Evolutionary conservation across 2,329 filamentous ascomycete genomes (phyloP).

Genomic region (Aspergillus sp.): DNA sequence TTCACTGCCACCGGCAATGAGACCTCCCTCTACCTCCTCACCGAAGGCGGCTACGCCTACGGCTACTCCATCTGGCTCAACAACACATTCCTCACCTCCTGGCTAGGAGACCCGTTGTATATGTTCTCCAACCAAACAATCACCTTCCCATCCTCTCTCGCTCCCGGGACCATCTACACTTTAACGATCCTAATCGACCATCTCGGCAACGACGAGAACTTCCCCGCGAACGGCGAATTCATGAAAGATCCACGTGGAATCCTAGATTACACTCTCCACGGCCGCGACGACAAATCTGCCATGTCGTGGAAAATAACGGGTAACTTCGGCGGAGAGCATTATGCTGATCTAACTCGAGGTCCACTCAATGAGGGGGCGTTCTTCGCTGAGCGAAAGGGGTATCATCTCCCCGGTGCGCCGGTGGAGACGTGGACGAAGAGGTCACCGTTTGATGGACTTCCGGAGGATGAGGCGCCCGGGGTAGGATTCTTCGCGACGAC

Average conservation of each 20-base stretch:
- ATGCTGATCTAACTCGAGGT: conserved; percentile 51
- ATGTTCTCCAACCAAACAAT: conserved; percentile 17
- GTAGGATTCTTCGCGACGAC: conserved; percentile 53
- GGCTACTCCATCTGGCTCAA: conserved; percentile 33
- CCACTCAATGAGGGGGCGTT: conserved; percentile 59
- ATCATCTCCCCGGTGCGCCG: conserved; percentile 51
- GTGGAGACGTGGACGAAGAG: conserved; percentile 26
- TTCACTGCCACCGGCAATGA: conserved; percentile 31
- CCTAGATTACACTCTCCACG: conserved; percentile 45
- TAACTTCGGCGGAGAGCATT: conserved; percentile 57
- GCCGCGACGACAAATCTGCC: conserved; percentile 27
- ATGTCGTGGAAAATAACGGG: conserved; percentile 57
- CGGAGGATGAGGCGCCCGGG: conserved; percentile 35
- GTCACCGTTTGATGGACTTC: conserved; percentile 36
- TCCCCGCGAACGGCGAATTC: conserved; percentile 19
- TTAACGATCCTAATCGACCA: conserved; percentile 29
- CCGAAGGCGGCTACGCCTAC: conserved; percentile 31
- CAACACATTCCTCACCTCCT: conserved; percentile 29
- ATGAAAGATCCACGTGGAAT: conserved; percentile 57
- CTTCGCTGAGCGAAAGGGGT: conserved; percentile 56
- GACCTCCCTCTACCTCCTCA: conserved; percentile 21
- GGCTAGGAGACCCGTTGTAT: conserved; percentile 20
- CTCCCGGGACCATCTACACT: conserved; percentile 13
- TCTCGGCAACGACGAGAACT: conserved; percentile 38
- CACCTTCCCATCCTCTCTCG: not conserved